Conservation (phyloP, 495 filamentous ascomycete species). For the Chaetomium tenue region DNA sequence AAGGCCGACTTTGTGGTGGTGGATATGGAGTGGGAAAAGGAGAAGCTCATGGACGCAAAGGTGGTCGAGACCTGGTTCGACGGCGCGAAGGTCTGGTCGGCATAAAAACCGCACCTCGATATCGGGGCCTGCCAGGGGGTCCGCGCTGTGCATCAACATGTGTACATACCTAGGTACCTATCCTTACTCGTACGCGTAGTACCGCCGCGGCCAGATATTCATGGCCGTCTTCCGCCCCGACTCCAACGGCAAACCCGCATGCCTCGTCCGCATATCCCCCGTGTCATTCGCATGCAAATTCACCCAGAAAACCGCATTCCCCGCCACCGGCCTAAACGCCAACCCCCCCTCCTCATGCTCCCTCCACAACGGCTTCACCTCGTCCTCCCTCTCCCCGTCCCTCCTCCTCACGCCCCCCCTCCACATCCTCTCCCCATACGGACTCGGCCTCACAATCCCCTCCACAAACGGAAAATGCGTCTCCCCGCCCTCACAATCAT, state of each 20-base stretch:
- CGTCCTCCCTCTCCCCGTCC: neutral
- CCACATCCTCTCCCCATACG: slow-evolving; percentile 28
- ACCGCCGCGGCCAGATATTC: slow-evolving; percentile 57
- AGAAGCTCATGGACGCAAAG: slow-evolving; percentile 51
- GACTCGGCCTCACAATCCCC: slow-evolving; percentile 26
- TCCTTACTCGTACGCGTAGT: slow-evolving; percentile 26
- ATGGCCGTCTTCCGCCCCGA: slow-evolving; percentile 53
- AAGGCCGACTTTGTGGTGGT: slow-evolving; percentile 59
- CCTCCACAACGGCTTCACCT: slow-evolving; percentile 38
- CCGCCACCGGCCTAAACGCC: slow-evolving; percentile 50
- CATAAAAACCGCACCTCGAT: neutral
- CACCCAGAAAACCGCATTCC: slow-evolving; percentile 56
- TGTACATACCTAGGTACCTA: neutral
- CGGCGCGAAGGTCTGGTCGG: slow-evolving; percentile 50
- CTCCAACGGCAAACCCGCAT: slow-evolving; percentile 51
- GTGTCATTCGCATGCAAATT: slow-evolving; percentile 51
- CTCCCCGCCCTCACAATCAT: slow-evolving; percentile 45
- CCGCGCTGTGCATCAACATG: neutral
- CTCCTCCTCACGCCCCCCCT: slow-evolving; percentile 15
- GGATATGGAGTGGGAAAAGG: slow-evolving; percentile 56
- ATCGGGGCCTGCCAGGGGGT: neutral
- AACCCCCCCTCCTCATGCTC: slow-evolving; percentile 50
- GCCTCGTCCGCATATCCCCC: slow-evolving; percentile 48
- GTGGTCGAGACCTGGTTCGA: slow-evolving; percentile 57
- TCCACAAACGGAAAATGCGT: slow-evolving; percentile 49